phyloP scores from a whole-genome alignment of 2,329 filamentous ascomycete genomes.

The Diaporthe amygdali region DNA sequence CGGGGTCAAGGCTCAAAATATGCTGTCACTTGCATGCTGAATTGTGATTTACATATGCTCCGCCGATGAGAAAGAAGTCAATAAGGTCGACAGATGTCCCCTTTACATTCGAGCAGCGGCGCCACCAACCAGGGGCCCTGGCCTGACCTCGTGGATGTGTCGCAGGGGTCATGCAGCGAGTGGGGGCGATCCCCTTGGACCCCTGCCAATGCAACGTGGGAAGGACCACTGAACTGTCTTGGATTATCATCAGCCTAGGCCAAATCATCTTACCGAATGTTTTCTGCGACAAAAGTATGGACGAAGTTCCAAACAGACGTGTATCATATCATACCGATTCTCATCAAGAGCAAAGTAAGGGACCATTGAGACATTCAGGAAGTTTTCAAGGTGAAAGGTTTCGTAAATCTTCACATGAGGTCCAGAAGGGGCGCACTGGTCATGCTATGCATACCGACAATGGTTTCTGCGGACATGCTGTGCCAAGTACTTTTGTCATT shows the following conservation, averaged over 20 bases:
- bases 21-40: not conserved
- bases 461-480: too few species aligned
- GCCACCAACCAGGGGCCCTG: constrained; percentile 13
- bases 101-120: not conserved
- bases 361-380: too few species aligned
- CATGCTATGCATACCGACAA: too few species aligned
- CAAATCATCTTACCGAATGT: not conserved
- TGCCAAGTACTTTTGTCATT: too few species aligned
- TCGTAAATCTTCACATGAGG: too few species aligned
- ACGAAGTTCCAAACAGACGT: too few species aligned
- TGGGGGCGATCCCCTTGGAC: not conserved
- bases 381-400: too few species aligned
- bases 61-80: not conserved
- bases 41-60: not conserved
- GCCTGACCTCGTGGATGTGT: constrained; percentile 7
- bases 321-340: too few species aligned
- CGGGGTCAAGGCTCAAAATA: not conserved
- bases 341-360: too few species aligned
- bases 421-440: too few species aligned
- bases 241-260: not conserved
- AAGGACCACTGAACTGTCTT: not conserved
- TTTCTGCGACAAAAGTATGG: not conserved
- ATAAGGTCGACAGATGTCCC: not conserved
- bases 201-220: not conserved
- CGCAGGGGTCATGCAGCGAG: not conserved